phyloP scores from a whole-genome alignment of 2,329 filamentous ascomycete species.

The Penicillium fuscoglaucum region DNA sequence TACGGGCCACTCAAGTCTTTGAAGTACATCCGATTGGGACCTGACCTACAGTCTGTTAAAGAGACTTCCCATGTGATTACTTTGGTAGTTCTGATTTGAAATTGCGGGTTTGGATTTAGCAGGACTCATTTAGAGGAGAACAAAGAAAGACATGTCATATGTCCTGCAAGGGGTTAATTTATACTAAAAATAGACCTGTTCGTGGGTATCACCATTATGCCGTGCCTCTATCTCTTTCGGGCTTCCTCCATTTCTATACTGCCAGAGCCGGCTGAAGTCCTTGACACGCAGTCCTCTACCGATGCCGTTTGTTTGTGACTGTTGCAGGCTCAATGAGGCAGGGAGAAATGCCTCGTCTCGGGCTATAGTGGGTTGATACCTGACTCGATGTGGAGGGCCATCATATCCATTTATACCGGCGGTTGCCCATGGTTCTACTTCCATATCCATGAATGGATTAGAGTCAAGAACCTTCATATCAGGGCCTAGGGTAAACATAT shows the following conservation, averaged over 20 bases:
- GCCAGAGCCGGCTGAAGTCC: conserved; percentile 43
- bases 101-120: background rate
- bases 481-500: conserved; percentile 43
- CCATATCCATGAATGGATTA: conserved; percentile 39
- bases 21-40: background rate
- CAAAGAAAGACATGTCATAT: background rate
- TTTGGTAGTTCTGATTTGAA: background rate
- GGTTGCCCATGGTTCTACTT: conserved; percentile 22
- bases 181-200: background rate
- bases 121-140: background rate
- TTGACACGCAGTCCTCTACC: conserved; percentile 29
- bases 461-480: conserved; percentile 29
- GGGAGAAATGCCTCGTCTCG: conserved; percentile 18
- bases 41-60: conserved; percentile 47
- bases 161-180: background rate
- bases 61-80: background rate
- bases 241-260: conserved; percentile 40
- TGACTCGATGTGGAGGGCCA: background rate
- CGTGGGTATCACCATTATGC: background rate
- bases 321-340: background rate
- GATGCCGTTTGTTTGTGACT: background rate
- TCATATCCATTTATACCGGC: conserved; percentile 2
- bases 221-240: conserved; percentile 12
- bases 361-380: conserved; percentile 5
- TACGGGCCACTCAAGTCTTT: conserved; percentile 27